Evolutionary conservation across 257 asterid genomes (phyloP), one percentile per base, ranked within the genome.

Genomic region (Nicotiana tabacum): DNA sequence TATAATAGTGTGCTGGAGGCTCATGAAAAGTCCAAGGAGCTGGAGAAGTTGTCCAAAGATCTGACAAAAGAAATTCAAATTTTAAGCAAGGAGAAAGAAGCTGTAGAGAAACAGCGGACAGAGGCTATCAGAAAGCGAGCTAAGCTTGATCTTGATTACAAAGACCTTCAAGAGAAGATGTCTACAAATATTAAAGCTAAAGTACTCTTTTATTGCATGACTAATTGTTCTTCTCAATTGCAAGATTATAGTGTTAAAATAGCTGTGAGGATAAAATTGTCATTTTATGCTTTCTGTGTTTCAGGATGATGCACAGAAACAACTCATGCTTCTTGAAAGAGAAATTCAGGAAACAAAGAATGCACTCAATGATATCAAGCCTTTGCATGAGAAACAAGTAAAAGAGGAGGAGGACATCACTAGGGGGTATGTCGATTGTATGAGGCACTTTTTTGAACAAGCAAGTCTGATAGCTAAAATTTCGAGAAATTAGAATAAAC

Each of bases 81-180:
- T 84, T 87, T 93, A 82, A 90, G 83, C 87, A 93, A 92, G 85
- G 98, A 96, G 88, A 96, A 92, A 88, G 99, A 93, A 83, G 91
- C 93, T 69, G 85, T 91, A 60, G 98, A 93, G 89, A 96, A 96
- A 88, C 97, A 93, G 83, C 90, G 90, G 82, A 91, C 90, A 51
- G 98, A 90, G 85, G 98, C 97, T 81, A 91, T 96, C 55, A 91
- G 90, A 87, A 93, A 90, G 86, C 98, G 96, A 81, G 96, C 99
- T 53, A 91, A 94, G 85, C 92, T 96, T 81, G 98, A 96, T 85
- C 98, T 93, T 87, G 99, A 94, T 88, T 91, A 90, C 86, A 93
- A 92, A 81, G 99, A 96, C 81, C 89, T 93, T 87, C 93, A 89
- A 53, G 99, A 96, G 85, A 96, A 88, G 89, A 94, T 96, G 82